These are phyloP conservation scores for Erucastrum elatum DNA, from an alignment of 345 rosid species.

Conservation along the genomic window DNA sequence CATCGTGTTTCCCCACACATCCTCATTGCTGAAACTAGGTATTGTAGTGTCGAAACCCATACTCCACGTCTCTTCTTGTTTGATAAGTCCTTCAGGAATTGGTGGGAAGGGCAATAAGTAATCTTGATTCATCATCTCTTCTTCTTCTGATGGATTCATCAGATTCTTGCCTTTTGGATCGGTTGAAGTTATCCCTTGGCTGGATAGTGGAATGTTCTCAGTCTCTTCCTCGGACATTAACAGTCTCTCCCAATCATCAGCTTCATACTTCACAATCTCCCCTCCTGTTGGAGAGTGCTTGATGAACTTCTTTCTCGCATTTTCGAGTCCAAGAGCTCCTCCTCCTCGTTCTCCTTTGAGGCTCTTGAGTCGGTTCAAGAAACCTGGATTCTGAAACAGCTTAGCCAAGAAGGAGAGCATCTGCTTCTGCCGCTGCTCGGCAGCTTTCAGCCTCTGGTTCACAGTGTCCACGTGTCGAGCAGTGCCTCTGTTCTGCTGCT, in stretches of 20 bases:
- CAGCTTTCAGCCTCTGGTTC: constrained; percentile 58
- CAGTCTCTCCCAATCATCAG: constrained; percentile 48
- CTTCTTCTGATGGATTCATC: constrained; percentile 38
- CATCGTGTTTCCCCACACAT: constrained; percentile 53
- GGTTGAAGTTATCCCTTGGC: constrained; percentile 43
- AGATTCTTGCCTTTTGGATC: constrained; percentile 48
- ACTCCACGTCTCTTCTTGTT: constrained; percentile 67
- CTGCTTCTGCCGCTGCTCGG: constrained; percentile 75
- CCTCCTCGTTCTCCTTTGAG: constrained; percentile 53
- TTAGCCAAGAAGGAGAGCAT: constrained; percentile 78
- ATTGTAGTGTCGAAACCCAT: constrained; percentile 55
- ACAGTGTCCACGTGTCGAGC: constrained; percentile 54
- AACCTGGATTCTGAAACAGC: constrained; percentile 59
- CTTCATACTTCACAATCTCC: constrained; percentile 49
- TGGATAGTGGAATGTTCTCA: constrained; percentile 35
- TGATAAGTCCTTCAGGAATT: constrained; percentile 37
- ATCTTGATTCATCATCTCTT: constrained; percentile 47
- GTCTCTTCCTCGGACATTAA: constrained; percentile 36
- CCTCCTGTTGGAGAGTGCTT: constrained; percentile 50
- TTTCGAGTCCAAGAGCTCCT: constrained; percentile 45
- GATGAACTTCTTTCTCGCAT: constrained; percentile 62
- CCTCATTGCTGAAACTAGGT: constrained; percentile 50
- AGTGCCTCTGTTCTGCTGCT: constrained; percentile 58
- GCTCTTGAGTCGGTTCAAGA: constrained; percentile 51
- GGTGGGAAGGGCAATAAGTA: constrained; percentile 55